Percentiles rank a stretch among this genome's conserved stretches.
These are phyloP conservation scores for Pythium dissotocum DNA, from an alignment of 352 stramenopile genomes.

Conservation along the genomic window DNA sequence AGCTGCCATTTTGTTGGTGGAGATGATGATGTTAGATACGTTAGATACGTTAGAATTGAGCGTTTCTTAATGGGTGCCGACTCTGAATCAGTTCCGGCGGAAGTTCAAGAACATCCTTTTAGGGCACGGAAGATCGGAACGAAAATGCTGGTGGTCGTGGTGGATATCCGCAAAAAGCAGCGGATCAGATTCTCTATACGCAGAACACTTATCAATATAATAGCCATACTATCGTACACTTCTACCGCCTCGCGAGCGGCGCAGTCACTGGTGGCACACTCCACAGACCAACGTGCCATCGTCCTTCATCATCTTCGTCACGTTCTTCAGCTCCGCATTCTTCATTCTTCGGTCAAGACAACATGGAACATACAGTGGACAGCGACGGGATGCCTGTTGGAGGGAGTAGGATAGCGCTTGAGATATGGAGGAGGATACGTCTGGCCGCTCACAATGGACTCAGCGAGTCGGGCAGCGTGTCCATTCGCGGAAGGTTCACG, in stretches of 20 bases:
- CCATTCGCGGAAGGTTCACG: constrained; percentile 67
- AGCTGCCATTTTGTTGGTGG: neutral
- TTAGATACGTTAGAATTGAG: neutral
- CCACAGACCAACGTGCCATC: neutral
- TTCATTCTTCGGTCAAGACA: neutral
- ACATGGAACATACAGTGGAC: neutral
- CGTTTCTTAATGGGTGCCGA: neutral
- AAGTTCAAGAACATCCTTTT: neutral
- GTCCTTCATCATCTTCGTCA: neutral
- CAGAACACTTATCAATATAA: constrained; percentile 9
- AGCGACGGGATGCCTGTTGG: neutral
- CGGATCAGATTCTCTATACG: constrained; percentile 1
- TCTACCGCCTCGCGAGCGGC: neutral
- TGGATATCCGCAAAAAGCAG: neutral
- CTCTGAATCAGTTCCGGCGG: neutral
- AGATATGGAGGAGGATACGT: neutral
- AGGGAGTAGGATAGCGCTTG: neutral
- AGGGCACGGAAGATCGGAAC: neutral
- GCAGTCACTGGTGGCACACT: neutral
- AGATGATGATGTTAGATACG: neutral
- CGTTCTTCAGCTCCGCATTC: neutral
- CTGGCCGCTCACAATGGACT: constrained; percentile 17
- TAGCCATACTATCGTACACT: constrained; percentile 6
- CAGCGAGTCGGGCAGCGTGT: constrained; percentile 43
- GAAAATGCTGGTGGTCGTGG: neutral